Conservation (phyloP, 805 yeast genomes). For the Wickerhamiella domercqiae region DNA sequence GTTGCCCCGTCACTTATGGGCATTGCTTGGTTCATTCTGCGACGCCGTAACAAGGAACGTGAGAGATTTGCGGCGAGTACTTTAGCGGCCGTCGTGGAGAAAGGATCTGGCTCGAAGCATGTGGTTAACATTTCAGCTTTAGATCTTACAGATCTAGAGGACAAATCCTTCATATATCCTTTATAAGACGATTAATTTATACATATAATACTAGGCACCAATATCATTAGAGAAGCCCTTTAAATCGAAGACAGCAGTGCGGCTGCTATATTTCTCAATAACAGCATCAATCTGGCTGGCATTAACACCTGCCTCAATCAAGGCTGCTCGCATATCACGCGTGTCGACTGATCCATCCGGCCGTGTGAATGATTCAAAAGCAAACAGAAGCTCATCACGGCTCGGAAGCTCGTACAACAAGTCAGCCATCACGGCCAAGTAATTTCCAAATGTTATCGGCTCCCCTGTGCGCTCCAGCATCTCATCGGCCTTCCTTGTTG, state of each 20-base stretch:
- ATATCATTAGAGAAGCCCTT: too few relatives aligned
- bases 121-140: constrained; percentile 30
- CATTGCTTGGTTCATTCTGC: constrained; percentile 32
- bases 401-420: constrained; percentile 13
- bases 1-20: constrained; percentile 31
- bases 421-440: constrained; percentile 17
- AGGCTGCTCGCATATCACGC: constrained; percentile 9
- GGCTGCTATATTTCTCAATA: constrained; percentile 10
- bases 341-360: constrained; percentile 14
- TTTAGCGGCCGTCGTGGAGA: constrained; percentile 18
- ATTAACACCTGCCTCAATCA: constrained; percentile 12
- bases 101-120: constrained; percentile 20
- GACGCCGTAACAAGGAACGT: constrained; percentile 32
- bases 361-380: constrained; percentile 15
- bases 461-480: constrained; percentile 18
- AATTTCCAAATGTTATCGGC: constrained; percentile 16
- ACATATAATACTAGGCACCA: too few relatives aligned
- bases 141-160: constrained; percentile 41
- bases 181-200: constrained; percentile 18
- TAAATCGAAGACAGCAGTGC: constrained; percentile 12
- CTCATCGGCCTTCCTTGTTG: constrained; percentile 8
- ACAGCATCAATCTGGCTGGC: constrained; percentile 12
- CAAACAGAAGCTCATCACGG: constrained; percentile 14
- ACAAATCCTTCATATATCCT: constrained; percentile 37
- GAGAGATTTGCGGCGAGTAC: too few relatives aligned